Evolutionary conservation across 2,329 filamentous ascomycete genomes (phyloP), one percentile per base, ranked within the genome.

Genomic region (Epichloe elymi): DNA sequence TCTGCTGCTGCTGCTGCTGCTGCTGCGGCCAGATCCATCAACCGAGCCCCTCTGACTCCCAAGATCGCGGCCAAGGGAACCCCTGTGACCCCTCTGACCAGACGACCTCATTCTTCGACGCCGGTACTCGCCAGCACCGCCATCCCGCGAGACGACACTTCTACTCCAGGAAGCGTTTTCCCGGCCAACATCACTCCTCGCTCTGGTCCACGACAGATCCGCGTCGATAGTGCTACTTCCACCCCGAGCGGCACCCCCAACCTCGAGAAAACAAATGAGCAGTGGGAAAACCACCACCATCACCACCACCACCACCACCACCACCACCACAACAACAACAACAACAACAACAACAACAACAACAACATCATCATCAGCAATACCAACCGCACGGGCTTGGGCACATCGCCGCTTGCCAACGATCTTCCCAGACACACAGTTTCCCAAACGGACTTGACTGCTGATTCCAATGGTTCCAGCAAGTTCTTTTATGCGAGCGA

Each of bases 401-500:
- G 63, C 5, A 54, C 67, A 35, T 59, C 69, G n/a, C 63, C 63
- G 19, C 58, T 66, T 14, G 59, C 59, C n/a, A 51, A 60, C 14
- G 61, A 66, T 1, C 56, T 57, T 1, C 65, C 55, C n/a, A 60
- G 61, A 46, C 57, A 53, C 42, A 53, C 57, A 17, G 44, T 55
- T 12, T 43, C 56, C 43, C 68, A 49, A 51, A 57, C 33, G 33
- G 61, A 61, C 36, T 53, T 58, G 14, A 38, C 66, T 48, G 54
- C 62, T 49, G 59, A 63, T 19, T 48, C 59, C 53, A 48, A 57
- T 56, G 55, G 62, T 58, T 65, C 60, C 59, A 57, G 36, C 50
- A 91, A 88, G 70, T 97, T 97, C 75, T 96, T 98, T 65, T 90
- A 94, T 64, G 93, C 90, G 30, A 88, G 83, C 64, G 88, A 95